phyloP scores from a whole-genome alignment of 768 basidiomycete species.

The Russula olivacea region DNA sequence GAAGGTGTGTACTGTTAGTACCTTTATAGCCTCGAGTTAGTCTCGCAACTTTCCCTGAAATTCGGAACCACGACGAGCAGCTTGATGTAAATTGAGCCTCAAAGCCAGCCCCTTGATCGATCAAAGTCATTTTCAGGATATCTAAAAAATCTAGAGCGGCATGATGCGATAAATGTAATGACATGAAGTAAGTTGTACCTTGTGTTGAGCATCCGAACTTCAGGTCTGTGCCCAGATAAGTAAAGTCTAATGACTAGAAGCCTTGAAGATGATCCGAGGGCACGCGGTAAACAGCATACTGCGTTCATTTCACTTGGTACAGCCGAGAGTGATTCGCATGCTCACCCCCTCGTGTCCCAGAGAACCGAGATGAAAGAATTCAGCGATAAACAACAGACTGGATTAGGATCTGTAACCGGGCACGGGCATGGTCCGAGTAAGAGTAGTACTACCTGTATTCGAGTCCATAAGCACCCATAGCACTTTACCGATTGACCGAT shows the following conservation, averaged over 20 bases:
- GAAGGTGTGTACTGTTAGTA: neutral
- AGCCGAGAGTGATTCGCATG: neutral
- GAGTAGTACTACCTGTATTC: neutral
- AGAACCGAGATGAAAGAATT: neutral
- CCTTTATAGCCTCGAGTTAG: neutral
- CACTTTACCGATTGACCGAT: neutral
- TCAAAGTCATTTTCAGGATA: neutral
- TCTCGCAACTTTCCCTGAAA: neutral
- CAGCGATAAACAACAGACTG: neutral
- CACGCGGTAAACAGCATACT: neutral
- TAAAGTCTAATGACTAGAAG: no score
- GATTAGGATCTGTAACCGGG: neutral
- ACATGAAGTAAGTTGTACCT: neutral
- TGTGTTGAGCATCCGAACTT: neutral
- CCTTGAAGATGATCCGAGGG: neutral
- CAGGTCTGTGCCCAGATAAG: no score
- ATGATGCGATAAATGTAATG: neutral
- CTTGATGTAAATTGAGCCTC: neutral
- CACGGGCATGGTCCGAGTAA: no score
- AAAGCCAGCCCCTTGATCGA: neutral
- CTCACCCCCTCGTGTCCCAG: neutral
- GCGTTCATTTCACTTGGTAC: neutral
- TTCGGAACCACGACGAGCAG: neutral
- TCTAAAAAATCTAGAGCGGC: neutral
- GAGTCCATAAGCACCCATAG: neutral